phyloP scores from a whole-genome alignment of 257 asterid species.

The Linaria vulgaris region DNA sequence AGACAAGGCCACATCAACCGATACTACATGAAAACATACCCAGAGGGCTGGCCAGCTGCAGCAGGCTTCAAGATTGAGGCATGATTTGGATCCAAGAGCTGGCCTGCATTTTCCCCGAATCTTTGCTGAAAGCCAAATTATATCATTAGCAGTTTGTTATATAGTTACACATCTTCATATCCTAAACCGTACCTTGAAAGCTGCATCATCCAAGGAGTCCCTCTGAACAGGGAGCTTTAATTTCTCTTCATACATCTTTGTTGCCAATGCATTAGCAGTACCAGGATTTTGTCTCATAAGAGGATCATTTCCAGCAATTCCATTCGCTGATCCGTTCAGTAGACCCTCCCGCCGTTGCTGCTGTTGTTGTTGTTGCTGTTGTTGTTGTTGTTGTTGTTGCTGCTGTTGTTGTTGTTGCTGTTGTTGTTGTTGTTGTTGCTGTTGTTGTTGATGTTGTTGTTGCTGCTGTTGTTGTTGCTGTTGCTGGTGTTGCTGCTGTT shows the following conservation, averaged over 20 bases:
- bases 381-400: constrained; percentile 46
- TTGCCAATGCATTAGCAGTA: constrained; percentile 74
- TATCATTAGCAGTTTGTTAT: constrained; percentile 16
- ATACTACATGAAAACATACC: constrained; percentile 46
- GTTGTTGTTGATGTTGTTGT: constrained; percentile 63
- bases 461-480: constrained; percentile 68
- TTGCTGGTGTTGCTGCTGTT: constrained; percentile 50
- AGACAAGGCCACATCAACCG: not conserved
- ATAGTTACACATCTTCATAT: not conserved
- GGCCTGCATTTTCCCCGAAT: constrained; percentile 77
- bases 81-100: constrained; percentile 79
- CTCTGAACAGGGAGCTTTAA: constrained; percentile 76
- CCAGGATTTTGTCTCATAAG: constrained; percentile 82
- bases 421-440: constrained; percentile 50
- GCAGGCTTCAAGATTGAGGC: constrained; percentile 88
- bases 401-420: constrained; percentile 52
- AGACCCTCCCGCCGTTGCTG: constrained; percentile 74
- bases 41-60: constrained; percentile 82
- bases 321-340: constrained; percentile 75
- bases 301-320: constrained; percentile 76
- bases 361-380: constrained; percentile 35
- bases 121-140: constrained; percentile 69
- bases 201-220: constrained; percentile 85
- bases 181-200: constrained; percentile 63
- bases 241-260: constrained; percentile 92